Conservation (phyloP, 257 asterid genomes). For the Gardenia jasminoides region DNA sequence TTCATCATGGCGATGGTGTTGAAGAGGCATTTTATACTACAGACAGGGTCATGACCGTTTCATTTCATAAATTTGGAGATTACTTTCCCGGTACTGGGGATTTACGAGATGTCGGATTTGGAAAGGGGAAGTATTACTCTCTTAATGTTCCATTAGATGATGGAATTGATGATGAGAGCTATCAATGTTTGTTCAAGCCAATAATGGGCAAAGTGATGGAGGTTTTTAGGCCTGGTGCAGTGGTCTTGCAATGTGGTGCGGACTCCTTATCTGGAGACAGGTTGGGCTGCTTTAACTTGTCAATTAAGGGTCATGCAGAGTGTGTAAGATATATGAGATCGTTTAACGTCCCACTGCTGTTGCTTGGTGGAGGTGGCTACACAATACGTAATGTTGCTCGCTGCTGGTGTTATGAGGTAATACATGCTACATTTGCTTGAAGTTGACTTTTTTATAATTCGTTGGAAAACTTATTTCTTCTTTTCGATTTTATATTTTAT, state of each 20-base stretch:
- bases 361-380: constrained; percentile 48
- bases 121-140: constrained; percentile 40
- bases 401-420: constrained; percentile 50
- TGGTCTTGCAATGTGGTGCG: constrained; percentile 47
- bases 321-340: constrained; percentile 46
- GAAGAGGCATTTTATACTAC: constrained; percentile 48
- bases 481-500: neutral
- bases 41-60: constrained; percentile 50
- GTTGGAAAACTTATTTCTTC: neutral
- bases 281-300: constrained; percentile 44
- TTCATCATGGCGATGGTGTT: constrained; percentile 46
- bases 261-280: constrained; percentile 45
- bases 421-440: neutral
- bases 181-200: constrained; percentile 45
- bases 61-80: constrained; percentile 48
- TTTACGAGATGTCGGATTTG: constrained; percentile 36
- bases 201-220: constrained; percentile 48
- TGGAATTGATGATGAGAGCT: constrained; percentile 46
- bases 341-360: constrained; percentile 38
- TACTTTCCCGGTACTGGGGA: constrained; percentile 49
- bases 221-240: constrained; percentile 42
- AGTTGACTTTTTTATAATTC: neutral
- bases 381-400: constrained; percentile 47
- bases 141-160: constrained; percentile 44
- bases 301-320: constrained; percentile 43